phyloP scores from a whole-genome alignment of 352 stramenopile genomes.

The Globisporangium viniferum region DNA sequence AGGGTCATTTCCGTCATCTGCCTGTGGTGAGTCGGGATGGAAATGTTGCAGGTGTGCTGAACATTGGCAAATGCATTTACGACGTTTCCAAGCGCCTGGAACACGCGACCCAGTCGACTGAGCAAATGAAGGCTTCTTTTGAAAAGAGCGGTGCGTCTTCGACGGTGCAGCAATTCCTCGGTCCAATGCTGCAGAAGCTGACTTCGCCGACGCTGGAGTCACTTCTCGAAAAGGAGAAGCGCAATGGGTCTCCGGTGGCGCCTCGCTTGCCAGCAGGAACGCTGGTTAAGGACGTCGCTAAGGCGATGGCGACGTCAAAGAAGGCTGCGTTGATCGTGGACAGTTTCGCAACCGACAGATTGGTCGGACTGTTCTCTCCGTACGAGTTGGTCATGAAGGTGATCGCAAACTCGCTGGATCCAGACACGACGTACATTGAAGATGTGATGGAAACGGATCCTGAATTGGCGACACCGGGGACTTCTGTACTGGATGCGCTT shows the following conservation, averaged over 20 bases:
- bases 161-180: constrained; percentile 71
- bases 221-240: constrained; percentile 78
- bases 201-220: constrained; percentile 77
- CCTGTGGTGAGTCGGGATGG: constrained; percentile 88
- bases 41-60: constrained; percentile 93
- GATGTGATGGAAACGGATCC: constrained; percentile 90
- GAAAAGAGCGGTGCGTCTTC: constrained; percentile 74
- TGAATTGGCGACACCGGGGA: constrained; percentile 63
- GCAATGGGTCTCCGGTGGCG: constrained; percentile 41
- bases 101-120: constrained; percentile 77
- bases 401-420: constrained; percentile 90
- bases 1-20: constrained; percentile 96
- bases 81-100: constrained; percentile 97
- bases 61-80: constrained; percentile 99
- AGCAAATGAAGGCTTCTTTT: constrained; percentile 80
- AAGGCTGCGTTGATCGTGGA: constrained; percentile 96
- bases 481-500: constrained; percentile 78
- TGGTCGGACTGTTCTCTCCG: constrained; percentile 96
- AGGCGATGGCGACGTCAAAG: constrained; percentile 71
- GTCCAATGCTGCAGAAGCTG: constrained; percentile 81
- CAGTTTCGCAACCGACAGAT: constrained; percentile 69
- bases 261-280: constrained; percentile 85
- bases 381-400: constrained; percentile 97
- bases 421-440: constrained; percentile 86
- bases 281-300: constrained; percentile 70